These are phyloP conservation scores for Cryphonectria carpinicola DNA, from an alignment of 2,329 filamentous ascomycete genomes.

Conservation along the genomic window DNA sequence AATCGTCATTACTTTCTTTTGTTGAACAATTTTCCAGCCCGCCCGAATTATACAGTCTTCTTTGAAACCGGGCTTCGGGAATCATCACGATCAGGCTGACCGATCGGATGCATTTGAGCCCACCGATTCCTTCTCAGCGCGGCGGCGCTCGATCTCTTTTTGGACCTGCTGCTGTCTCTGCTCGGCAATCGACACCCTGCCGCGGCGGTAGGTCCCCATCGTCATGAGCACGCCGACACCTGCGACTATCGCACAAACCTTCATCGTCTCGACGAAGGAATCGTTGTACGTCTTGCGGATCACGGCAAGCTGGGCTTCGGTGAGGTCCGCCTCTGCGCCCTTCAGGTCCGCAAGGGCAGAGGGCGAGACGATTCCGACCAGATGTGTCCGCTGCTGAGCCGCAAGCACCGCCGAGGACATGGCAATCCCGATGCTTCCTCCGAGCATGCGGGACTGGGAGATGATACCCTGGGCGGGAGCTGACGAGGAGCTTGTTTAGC, in stretches of 20 bases:
- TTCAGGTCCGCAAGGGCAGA: conserved; percentile 29
- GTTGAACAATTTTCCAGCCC: not conserved
- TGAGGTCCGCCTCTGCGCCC: conserved; percentile 33
- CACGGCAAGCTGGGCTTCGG: conserved; percentile 35
- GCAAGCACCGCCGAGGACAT: conserved; percentile 53
- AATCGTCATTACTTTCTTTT: not conserved
- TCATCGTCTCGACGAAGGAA: conserved; percentile 53
- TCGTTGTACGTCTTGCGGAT: conserved; percentile 47
- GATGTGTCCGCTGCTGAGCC: conserved; percentile 38
- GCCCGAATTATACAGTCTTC: not conserved
- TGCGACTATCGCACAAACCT: conserved; percentile 47
- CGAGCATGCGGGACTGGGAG: conserved; percentile 55
- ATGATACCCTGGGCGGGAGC: conserved; percentile 58
- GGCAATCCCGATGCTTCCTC: conserved; percentile 59
- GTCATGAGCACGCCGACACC: conserved; percentile 46
- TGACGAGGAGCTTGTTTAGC: conserved; percentile 34
- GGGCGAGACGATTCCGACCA: conserved; percentile 31
- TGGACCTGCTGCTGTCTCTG: conserved; percentile 33
- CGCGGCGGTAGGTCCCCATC: conserved; percentile 44
- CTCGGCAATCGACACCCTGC: conserved; percentile 37
- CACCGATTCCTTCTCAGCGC: conserved; percentile 16
- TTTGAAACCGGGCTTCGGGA: not conserved
- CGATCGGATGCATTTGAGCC: not conserved
- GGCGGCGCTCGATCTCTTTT: conserved; percentile 35
- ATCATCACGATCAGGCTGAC: not conserved